Conservation (phyloP, 306 rosid genomes). For the Trifolium pratense region DNA sequence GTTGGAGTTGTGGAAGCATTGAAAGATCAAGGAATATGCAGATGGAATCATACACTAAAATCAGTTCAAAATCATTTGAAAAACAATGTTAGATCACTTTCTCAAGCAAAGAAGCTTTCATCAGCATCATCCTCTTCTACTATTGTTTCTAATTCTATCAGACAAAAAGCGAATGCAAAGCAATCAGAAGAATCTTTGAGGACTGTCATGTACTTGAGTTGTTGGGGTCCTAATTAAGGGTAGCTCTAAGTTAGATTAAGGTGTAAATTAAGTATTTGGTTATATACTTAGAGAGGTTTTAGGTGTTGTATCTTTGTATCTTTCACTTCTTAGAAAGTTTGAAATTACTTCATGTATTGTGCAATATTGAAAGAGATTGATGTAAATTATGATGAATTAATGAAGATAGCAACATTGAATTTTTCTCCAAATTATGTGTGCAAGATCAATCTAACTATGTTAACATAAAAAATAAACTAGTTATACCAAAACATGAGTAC, state of each 20-base stretch:
- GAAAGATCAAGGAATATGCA: slow-evolving; percentile 71
- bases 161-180: slow-evolving; percentile 40
- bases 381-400: slow-evolving; percentile 1
- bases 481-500: too few relatives aligned
- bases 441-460: too few relatives aligned
- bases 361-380: neutral
- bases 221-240: slow-evolving; percentile 49
- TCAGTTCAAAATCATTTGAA: slow-evolving; percentile 47
- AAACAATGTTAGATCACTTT: slow-evolving; percentile 41
- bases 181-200: slow-evolving; percentile 68
- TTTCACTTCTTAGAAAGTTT: neutral
- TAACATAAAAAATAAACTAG: too few relatives aligned
- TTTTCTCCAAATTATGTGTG: neutral
- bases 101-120: slow-evolving; percentile 47
- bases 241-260: too few relatives aligned
- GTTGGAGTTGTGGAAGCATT: slow-evolving; percentile 52
- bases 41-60: slow-evolving; percentile 53
- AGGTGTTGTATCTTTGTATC: neutral
- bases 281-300: neutral
- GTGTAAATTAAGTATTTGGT: too few relatives aligned
- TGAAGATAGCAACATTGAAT: neutral
- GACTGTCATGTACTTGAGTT: slow-evolving; percentile 61
- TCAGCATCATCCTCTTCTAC: slow-evolving; percentile 47
- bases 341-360: neutral
- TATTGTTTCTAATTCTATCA: slow-evolving; percentile 40